Conservation (phyloP, 495 filamentous ascomycete species). For the Trichoderma parareesei region DNA sequence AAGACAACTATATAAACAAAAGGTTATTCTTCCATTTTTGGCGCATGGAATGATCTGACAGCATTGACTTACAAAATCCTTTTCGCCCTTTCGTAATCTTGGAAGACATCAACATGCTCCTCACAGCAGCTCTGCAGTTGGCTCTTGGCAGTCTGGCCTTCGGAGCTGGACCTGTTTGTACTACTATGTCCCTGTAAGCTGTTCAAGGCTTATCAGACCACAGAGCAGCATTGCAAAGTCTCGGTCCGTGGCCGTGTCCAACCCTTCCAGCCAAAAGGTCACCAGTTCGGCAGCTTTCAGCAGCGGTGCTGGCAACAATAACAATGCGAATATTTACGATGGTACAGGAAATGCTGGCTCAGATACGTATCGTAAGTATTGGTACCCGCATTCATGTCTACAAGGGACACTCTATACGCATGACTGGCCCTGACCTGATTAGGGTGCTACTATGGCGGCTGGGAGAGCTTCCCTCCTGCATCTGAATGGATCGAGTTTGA, state of each 20-base stretch:
- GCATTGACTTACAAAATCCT: background rate
- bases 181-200: background rate
- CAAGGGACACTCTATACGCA: background rate
- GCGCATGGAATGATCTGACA: background rate
- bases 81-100: background rate
- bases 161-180: background rate
- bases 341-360: background rate
- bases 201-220: background rate
- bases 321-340: slow-evolving; percentile 2
- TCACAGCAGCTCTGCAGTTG: background rate
- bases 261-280: background rate
- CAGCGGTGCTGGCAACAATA: background rate
- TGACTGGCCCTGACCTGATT: background rate
- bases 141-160: background rate
- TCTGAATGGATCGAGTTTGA: slow-evolving; percentile 4
- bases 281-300: slow-evolving; percentile 1
- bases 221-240: background rate
- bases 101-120: background rate
- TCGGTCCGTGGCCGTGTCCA: background rate
- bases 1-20: background rate
- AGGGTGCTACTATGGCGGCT: slow-evolving; percentile 4
- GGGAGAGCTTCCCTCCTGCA: background rate
- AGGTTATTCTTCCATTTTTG: background rate
- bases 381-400: background rate
- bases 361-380: background rate